Evolutionary conservation across 2,329 filamentous ascomycete species (phyloP).

Genomic region (Botryotinia calthae): DNA sequence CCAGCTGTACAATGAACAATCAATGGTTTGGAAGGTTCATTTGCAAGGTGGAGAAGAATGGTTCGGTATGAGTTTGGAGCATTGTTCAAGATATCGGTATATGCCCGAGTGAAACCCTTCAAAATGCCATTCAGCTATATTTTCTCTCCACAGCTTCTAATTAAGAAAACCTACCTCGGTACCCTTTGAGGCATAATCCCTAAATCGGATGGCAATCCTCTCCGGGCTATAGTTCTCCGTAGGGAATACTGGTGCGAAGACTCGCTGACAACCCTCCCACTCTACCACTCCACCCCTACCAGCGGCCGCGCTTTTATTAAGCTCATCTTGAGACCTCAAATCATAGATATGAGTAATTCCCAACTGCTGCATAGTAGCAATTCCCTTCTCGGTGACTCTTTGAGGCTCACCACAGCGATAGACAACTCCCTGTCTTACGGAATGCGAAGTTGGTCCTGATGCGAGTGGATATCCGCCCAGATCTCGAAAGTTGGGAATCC

Average conservation of each 20-base stretch:
- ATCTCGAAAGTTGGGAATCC: constrained; percentile 67
- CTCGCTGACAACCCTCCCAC: constrained; percentile 52
- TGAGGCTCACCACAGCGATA: constrained; percentile 70
- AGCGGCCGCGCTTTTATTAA: constrained; percentile 45
- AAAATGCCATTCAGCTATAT: constrained; percentile 11
- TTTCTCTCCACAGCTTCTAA: not conserved
- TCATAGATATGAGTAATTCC: constrained; percentile 67
- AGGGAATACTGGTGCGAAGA: constrained; percentile 64
- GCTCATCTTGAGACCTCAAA: constrained; percentile 61
- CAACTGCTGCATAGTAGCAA: constrained; percentile 51
- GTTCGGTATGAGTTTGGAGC: constrained; percentile 53
- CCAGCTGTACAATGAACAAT: constrained; percentile 74
- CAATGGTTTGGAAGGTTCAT: constrained; percentile 47
- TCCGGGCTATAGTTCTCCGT: constrained; percentile 62
- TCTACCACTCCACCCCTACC: constrained; percentile 43
- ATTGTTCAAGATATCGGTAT: constrained; percentile 57
- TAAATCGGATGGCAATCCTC: constrained; percentile 58
- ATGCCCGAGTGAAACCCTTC: constrained; percentile 62
- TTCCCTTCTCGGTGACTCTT: constrained; percentile 52
- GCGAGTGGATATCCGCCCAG: constrained; percentile 57
- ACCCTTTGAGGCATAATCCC: constrained; percentile 56
- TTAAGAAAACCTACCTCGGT: not conserved
- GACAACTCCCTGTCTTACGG: constrained; percentile 52
- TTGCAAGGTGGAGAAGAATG: constrained; percentile 45
- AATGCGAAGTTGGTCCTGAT: constrained; percentile 37